A percentile compares a stretch with the other conserved stretches of the same genome.
Conservation (phyloP, 2,329 filamentous ascomycete genomes). For the Fusarium sp. region DNA sequence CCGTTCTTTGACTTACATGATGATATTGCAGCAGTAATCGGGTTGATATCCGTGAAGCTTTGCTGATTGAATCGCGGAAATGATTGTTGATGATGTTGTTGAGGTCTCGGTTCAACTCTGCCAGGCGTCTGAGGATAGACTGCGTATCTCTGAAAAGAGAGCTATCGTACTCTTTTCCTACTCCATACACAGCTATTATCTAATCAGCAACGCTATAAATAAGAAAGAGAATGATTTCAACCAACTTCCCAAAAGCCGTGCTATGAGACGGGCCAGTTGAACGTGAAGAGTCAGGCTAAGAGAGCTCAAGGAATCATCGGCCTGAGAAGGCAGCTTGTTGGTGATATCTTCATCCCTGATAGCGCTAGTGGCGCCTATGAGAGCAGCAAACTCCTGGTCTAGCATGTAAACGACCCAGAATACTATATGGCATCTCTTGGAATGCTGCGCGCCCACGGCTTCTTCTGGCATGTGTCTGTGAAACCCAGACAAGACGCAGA, state of each 20-base stretch:
- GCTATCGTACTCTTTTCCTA: slow-evolving; percentile 43
- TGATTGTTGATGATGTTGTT: slow-evolving; percentile 42
- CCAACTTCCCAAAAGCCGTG: slow-evolving; percentile 36
- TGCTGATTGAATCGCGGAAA: slow-evolving; percentile 44
- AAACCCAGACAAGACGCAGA: slow-evolving; percentile 46
- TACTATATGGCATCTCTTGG: slow-evolving; percentile 42
- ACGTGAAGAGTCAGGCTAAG: slow-evolving; percentile 42
- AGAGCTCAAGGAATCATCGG: slow-evolving; percentile 41
- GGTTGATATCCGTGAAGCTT: slow-evolving; percentile 42
- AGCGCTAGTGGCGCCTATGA: slow-evolving; percentile 42
- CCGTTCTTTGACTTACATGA: slow-evolving; percentile 12
- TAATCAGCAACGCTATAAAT: neutral
- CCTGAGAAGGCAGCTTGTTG: slow-evolving; percentile 43
- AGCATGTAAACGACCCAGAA: slow-evolving; percentile 47
- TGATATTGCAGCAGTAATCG: slow-evolving; percentile 43
- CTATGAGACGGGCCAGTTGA: slow-evolving; percentile 41
- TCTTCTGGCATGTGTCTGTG: slow-evolving; percentile 43
- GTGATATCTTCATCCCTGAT: slow-evolving; percentile 47
- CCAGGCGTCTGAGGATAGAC: slow-evolving; percentile 42
- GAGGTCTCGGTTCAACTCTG: slow-evolving; percentile 41
- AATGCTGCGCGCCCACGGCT: slow-evolving; percentile 37
- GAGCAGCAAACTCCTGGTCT: slow-evolving; percentile 42
- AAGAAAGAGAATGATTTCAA: rapidly evolving
- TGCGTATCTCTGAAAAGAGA: slow-evolving; percentile 44
- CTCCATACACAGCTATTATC: slow-evolving; percentile 38